Evolutionary conservation across 257 asterid genomes (phyloP).

Genomic region (Nicotiana attenuata): DNA sequence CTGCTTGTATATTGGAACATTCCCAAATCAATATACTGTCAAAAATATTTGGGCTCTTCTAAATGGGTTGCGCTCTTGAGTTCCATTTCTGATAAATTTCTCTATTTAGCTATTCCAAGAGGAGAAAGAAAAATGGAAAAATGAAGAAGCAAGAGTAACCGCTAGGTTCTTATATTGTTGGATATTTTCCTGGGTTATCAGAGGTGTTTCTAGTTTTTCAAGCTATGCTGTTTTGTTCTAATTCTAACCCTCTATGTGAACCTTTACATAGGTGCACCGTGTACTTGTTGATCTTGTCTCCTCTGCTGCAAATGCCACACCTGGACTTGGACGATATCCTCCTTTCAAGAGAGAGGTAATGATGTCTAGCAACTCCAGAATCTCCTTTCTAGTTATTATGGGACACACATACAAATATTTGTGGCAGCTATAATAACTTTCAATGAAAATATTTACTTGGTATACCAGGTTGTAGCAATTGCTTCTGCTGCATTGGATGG

Average conservation of each 20-base stretch:
- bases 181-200: background rate
- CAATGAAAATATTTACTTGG: background rate
- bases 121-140: background rate
- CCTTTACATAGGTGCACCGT: slow-evolving; percentile 66
- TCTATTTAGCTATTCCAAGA: background rate
- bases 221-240: background rate
- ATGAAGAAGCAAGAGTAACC: background rate
- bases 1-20: background rate
- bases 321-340: slow-evolving; percentile 99
- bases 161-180: background rate
- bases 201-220: background rate
- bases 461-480: slow-evolving; percentile 61
- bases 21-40: background rate
- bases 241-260: slow-evolving; percentile 5
- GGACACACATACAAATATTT: background rate
- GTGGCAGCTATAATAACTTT: background rate
- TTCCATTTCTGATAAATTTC: background rate
- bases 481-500: slow-evolving; percentile 92
- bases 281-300: slow-evolving; percentile 86
- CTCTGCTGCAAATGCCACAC: slow-evolving; percentile 91
- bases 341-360: slow-evolving; percentile 94
- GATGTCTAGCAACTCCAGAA: slow-evolving; percentile 6
- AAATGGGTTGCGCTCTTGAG: background rate
- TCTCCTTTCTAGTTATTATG: background rate
- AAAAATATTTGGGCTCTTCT: background rate